A percentile compares a stretch with the other conserved stretches of the same genome.
Conservation (phyloP, 495 filamentous ascomycete species). For the Aspergillus ostianus region DNA sequence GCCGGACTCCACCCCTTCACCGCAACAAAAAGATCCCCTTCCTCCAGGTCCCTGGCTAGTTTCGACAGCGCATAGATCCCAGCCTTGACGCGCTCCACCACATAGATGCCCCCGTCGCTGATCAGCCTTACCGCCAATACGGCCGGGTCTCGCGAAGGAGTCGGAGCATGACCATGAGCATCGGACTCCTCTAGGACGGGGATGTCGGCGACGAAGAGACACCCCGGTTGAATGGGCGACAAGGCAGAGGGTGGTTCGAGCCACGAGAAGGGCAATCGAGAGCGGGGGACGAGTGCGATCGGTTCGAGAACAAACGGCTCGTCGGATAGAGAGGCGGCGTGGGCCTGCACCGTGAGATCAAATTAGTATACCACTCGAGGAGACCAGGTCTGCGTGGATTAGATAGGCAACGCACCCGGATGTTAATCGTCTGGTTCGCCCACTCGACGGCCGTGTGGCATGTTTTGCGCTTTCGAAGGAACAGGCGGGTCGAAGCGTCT, state of each 20-base stretch:
- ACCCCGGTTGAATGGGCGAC: conserved; percentile 51
- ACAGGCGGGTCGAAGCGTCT: conserved; percentile 22
- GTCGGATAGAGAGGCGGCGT: conserved; percentile 54
- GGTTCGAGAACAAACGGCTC: conserved; percentile 60
- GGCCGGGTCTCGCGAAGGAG: conserved; percentile 21
- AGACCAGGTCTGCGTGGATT: conserved; percentile 31
- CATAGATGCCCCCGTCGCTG: conserved; percentile 59
- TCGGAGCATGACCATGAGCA: conserved; percentile 12
- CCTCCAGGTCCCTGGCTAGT: conserved; percentile 61
- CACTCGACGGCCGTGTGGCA: conserved; percentile 21
- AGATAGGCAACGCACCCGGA: conserved; percentile 27
- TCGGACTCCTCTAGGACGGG: conserved; percentile 63
- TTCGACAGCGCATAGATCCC: conserved; percentile 71
- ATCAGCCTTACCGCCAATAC: conserved; percentile 68
- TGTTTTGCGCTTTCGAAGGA: conserved; percentile 38
- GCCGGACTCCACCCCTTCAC: conserved; percentile 38
- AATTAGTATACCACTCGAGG: conserved; percentile 7
- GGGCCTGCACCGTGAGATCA: conserved; percentile 42
- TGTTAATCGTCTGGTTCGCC: conserved; percentile 30
- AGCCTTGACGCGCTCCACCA: conserved; percentile 65
- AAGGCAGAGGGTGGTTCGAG: conserved; percentile 56
- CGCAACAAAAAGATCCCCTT: conserved; percentile 35
- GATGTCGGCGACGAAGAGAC: conserved; percentile 58
- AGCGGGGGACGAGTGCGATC: conserved; percentile 59
- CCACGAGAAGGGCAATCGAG: conserved; percentile 56